phyloP scores from a whole-genome alignment of 768 basidiomycete species.

The Suillus tomentosus region DNA sequence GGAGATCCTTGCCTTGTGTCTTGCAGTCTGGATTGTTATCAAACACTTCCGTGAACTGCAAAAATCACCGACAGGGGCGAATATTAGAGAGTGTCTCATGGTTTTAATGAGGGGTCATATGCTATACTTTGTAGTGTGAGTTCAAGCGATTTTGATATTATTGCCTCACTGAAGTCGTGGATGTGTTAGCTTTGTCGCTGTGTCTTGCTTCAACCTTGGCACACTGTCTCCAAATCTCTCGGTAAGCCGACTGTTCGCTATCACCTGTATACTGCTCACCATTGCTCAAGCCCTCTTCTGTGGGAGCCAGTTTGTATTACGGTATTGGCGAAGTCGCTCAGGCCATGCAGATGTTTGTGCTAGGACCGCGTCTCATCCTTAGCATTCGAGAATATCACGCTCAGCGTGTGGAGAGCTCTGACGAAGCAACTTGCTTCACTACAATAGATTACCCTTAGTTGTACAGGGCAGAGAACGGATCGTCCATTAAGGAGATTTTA shows the following conservation, averaged over 20 bases:
- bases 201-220: background rate
- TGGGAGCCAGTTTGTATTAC: background rate
- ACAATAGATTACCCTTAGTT: background rate
- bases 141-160: background rate
- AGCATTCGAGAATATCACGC: background rate
- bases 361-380: background rate
- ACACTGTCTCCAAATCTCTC: background rate
- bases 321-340: background rate
- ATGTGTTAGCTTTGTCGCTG: background rate
- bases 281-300: background rate
- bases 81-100: background rate
- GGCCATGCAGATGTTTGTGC: background rate
- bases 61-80: background rate
- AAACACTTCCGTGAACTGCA: background rate
- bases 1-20: background rate
- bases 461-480: background rate
- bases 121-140: background rate
- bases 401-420: background rate
- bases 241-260: background rate
- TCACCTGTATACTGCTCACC: background rate
- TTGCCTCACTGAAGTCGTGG: background rate
- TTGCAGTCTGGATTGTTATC: background rate
- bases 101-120: background rate
- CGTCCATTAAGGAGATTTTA: background rate
- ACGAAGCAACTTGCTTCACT: background rate